Evolutionary conservation across 2,329 filamentous ascomycete species (phyloP).

Genomic region (Talaromyces sp.): DNA sequence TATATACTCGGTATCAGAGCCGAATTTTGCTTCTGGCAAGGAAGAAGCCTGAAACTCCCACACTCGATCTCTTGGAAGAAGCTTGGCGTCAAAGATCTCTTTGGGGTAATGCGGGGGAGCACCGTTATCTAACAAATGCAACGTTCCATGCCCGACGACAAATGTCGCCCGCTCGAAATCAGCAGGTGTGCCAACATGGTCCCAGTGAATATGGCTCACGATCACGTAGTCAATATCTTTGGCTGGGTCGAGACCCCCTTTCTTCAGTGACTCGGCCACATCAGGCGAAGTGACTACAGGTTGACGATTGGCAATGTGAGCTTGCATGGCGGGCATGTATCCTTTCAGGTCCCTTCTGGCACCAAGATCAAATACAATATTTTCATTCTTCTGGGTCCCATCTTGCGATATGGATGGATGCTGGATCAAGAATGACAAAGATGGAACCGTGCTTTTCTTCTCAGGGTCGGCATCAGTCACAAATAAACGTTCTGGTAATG

Average conservation of each 20-base stretch:
- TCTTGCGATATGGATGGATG: constrained; percentile 31
- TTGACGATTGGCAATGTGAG: constrained; percentile 42
- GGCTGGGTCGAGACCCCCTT: constrained; percentile 25
- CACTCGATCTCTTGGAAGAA: constrained; percentile 1
- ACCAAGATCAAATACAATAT: constrained; percentile 51
- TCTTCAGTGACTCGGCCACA: constrained; percentile 33
- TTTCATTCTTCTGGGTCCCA: constrained; percentile 7
- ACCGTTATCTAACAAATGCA: constrained; percentile 30
- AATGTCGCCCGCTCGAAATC: constrained; percentile 49
- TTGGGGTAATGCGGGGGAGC: constrained; percentile 29
- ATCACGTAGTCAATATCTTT: constrained; percentile 38
- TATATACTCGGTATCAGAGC: not conserved
- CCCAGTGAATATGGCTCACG: constrained; percentile 54
- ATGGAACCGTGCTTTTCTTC: constrained; percentile 46
- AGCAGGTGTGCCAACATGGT: constrained; percentile 51
- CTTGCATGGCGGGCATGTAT: constrained; percentile 41
- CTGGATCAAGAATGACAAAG: constrained; percentile 48
- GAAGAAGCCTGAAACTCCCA: not conserved
- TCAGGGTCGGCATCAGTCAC: constrained; percentile 40
- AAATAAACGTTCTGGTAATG: constrained; percentile 44
- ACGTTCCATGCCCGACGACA: constrained; percentile 44
- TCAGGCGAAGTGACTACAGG: constrained; percentile 44
- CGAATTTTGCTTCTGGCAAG: not conserved
- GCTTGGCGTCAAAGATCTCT: not conserved
- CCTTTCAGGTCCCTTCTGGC: constrained; percentile 40